Evolutionary conservation across 306 rosid species (phyloP).

Genomic region (Dicorynia guianensis): DNA sequence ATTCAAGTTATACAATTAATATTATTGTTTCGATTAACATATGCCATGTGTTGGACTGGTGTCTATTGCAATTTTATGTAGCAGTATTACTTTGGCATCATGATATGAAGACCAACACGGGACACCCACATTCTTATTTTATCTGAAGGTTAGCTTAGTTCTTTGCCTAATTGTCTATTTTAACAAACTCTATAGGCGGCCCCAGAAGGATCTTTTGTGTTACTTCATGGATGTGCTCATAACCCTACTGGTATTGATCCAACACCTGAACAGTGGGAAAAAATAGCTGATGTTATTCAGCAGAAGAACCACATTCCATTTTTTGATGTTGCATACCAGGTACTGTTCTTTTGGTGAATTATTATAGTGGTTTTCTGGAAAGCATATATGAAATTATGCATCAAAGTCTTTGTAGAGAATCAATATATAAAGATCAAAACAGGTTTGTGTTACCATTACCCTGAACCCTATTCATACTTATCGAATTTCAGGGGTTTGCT

Average conservation of each 20-base stretch:
- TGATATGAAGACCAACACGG: conserved; percentile 9
- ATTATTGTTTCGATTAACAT: conserved; percentile 25
- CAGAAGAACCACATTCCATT: conserved; percentile 87
- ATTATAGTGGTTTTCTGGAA: conserved; percentile 33
- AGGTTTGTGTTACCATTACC: background rate
- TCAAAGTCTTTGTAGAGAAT: conserved; percentile 14
- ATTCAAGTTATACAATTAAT: conserved; percentile 14
- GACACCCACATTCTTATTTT: conserved; percentile 12
- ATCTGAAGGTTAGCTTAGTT: conserved; percentile 15
- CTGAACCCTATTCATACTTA: conserved; percentile 5
- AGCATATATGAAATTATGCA: conserved; percentile 21
- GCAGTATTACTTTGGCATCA: conserved; percentile 16
- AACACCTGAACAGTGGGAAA: conserved; percentile 91
- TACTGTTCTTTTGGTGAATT: conserved; percentile 36
- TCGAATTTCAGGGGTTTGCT: conserved; percentile 84
- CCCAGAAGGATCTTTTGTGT: conserved; percentile 91
- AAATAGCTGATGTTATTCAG: conserved; percentile 88
- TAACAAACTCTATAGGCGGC: conserved; percentile 63
- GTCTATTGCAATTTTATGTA: conserved; percentile 27
- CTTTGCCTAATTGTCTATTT: conserved; percentile 30
- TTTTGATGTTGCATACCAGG: conserved; percentile 99
- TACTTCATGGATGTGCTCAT: conserved; percentile 99
- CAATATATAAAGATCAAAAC: background rate
- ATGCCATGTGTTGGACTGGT: conserved; percentile 16
- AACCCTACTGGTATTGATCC: conserved; percentile 99